Evolutionary conservation across 2,329 filamentous ascomycete genomes (phyloP).

Genomic region (Botrytis paeoniae): DNA sequence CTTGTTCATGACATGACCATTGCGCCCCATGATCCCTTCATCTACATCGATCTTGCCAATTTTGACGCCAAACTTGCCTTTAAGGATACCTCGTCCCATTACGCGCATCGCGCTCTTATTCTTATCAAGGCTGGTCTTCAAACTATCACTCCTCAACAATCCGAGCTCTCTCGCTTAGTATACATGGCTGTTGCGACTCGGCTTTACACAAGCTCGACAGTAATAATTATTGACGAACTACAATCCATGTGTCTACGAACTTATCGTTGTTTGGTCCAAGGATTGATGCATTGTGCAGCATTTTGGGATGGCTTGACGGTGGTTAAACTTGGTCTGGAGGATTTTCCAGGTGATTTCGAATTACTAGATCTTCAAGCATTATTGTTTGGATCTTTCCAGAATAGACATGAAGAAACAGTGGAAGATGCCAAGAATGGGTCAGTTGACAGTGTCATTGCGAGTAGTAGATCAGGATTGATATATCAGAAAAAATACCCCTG

Average conservation of each 20-base stretch:
- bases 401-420: neutral
- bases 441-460: neutral
- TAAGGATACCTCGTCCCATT: conserved; percentile 25
- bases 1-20: conserved; percentile 16
- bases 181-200: neutral
- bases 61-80: conserved; percentile 30
- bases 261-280: conserved; percentile 25
- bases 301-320: conserved; percentile 30
- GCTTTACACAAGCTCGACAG: neutral
- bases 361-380: conserved; percentile 18
- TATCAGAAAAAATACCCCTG: conserved; percentile 34
- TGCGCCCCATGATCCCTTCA: conserved; percentile 26
- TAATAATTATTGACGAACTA: conserved; percentile 26
- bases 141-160: neutral
- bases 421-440: neutral
- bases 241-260: conserved; percentile 18
- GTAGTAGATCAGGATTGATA: conserved; percentile 25
- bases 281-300: conserved; percentile 24
- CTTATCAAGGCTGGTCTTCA: conserved; percentile 27
- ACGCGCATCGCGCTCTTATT: conserved; percentile 28
- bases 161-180: conserved; percentile 14
- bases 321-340: conserved; percentile 18
- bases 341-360: conserved; percentile 25
- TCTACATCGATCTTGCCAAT: conserved; percentile 24
- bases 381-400: conserved; percentile 20